phyloP scores from a whole-genome alignment of 495 filamentous ascomycete species.

The Jackrogersella minutella region DNA sequence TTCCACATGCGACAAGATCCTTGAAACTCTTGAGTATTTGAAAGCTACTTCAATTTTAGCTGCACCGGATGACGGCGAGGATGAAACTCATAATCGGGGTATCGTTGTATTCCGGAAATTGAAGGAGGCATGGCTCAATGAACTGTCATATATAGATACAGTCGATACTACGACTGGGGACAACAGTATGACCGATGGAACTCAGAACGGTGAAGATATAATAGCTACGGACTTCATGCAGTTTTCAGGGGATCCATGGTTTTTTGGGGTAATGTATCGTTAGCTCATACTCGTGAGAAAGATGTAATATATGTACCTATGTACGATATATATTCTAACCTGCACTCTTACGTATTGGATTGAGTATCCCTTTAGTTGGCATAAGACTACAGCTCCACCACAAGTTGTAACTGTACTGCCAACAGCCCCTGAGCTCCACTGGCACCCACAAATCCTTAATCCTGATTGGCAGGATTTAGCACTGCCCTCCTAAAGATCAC shows the following conservation, averaged over 20 bases:
- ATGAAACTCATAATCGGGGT: conserved; percentile 22
- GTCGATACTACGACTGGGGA: neutral
- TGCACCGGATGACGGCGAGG: conserved; percentile 17
- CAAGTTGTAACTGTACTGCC: too few relatives aligned
- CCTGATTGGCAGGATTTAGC: too few relatives aligned
- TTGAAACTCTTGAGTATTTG: conserved; percentile 27
- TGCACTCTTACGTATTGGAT: too few relatives aligned
- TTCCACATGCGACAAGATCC: conserved; percentile 41
- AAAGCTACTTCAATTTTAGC: conserved; percentile 9
- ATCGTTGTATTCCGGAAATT: conserved; percentile 17
- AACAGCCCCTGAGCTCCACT: too few relatives aligned
- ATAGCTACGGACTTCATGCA: conserved; percentile 1
- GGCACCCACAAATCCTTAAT: too few relatives aligned
- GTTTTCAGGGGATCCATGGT: conserved; percentile 19
- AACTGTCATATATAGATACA: conserved; percentile 16
- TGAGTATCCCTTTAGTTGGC: too few relatives aligned
- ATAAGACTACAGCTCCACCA: too few relatives aligned
- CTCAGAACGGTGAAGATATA: neutral
- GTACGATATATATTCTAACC: too few relatives aligned
- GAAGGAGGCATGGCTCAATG: conserved; percentile 18
- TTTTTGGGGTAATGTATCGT: conserved; percentile 2
- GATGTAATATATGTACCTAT: too few relatives aligned
- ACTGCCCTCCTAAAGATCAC: too few relatives aligned
- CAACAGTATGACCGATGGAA: neutral
- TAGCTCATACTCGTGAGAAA: neutral